A percentile compares a stretch with the other conserved stretches of the same genome.
Evolutionary conservation across 441 rosid genomes (phyloP).

Genomic region (Jatropha podagrica): DNA sequence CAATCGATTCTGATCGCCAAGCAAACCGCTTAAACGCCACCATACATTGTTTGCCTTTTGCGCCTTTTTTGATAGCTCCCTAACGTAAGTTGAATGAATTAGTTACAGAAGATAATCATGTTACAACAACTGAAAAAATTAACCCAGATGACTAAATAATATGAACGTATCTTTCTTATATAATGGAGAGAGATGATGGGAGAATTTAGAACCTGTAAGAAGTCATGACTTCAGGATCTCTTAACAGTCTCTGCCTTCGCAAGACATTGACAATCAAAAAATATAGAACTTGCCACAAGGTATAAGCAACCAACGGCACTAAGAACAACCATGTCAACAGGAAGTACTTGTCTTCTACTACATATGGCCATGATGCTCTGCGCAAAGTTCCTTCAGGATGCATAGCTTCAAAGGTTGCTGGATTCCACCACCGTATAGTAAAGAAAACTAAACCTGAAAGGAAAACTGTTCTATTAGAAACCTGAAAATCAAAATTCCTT

Average conservation of each 20-base stretch:
- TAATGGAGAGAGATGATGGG: neutral
- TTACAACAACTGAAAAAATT: neutral
- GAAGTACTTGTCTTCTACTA: slow-evolving; percentile 65
- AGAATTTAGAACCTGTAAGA: slow-evolving; percentile 65
- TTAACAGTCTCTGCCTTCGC: slow-evolving; percentile 80
- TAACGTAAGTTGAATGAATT: slow-evolving; percentile 21
- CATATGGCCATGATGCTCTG: slow-evolving; percentile 85
- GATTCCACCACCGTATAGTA: slow-evolving; percentile 99
- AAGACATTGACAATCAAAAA: slow-evolving; percentile 89
- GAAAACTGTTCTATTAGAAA: slow-evolving; percentile 22
- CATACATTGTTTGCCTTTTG: slow-evolving; percentile 80
- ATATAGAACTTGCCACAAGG: slow-evolving; percentile 88
- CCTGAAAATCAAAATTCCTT: neutral
- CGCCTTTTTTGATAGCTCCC: slow-evolving; percentile 90
- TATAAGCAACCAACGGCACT: slow-evolving; percentile 79
- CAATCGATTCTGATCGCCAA: slow-evolving; percentile 78
- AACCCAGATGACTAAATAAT: neutral
- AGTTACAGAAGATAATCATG: neutral
- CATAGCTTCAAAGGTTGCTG: slow-evolving; percentile 85
- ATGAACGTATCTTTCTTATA: neutral
- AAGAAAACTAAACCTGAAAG: slow-evolving; percentile 85
- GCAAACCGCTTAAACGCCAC: slow-evolving; percentile 85
- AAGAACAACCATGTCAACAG: slow-evolving; percentile 85
- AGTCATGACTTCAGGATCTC: slow-evolving; percentile 99
- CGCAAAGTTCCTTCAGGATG: slow-evolving; percentile 70